phyloP scores from a whole-genome alignment of 768 basidiomycete species.

The Cystofilobasidium macerans region DNA sequence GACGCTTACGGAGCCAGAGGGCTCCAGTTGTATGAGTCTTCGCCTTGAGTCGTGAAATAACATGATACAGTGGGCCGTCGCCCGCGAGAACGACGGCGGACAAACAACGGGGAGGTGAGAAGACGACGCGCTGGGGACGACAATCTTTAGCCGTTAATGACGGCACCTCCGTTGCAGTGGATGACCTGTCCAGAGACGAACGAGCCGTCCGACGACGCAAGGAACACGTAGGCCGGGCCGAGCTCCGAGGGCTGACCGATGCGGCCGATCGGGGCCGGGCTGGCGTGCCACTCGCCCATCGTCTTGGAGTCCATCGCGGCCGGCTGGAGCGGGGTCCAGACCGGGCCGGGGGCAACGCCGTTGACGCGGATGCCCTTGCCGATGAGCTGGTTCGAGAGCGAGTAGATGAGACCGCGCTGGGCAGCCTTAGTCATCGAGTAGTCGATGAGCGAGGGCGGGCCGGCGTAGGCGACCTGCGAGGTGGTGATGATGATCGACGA shows the following conservation, averaged over 20 bases:
- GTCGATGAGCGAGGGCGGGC: conserved; percentile 30
- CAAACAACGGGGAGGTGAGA: too few species aligned
- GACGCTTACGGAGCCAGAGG: too few species aligned
- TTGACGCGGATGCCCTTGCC: conserved; percentile 25
- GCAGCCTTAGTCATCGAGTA: conserved; percentile 26
- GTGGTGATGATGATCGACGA: conserved; percentile 23
- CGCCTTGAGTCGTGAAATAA: too few species aligned
- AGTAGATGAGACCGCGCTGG: conserved; percentile 16
- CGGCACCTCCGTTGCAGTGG: conserved; percentile 38
- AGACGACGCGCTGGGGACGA: too few species aligned
- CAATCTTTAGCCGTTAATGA: conserved; percentile 28
- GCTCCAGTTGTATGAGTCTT: too few species aligned
- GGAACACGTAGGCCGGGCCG: conserved; percentile 48
- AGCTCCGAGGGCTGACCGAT: conserved; percentile 49
- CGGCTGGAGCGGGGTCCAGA: conserved; percentile 39
- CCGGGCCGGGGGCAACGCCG: conserved; percentile 33
- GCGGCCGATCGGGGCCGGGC: conserved; percentile 40
- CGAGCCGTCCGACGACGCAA: conserved; percentile 40
- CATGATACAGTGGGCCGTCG: too few species aligned
- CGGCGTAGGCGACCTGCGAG: conserved; percentile 35
- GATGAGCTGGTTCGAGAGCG: conserved; percentile 23
- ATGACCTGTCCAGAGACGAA: conserved; percentile 38
- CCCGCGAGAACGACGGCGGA: too few species aligned
- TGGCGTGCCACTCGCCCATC: conserved; percentile 28
- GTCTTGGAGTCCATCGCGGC: conserved; percentile 35